Base-by-base conservation (phyloP, 148 eudicot species). In the Rhododendron ferrugineum region DNA sequence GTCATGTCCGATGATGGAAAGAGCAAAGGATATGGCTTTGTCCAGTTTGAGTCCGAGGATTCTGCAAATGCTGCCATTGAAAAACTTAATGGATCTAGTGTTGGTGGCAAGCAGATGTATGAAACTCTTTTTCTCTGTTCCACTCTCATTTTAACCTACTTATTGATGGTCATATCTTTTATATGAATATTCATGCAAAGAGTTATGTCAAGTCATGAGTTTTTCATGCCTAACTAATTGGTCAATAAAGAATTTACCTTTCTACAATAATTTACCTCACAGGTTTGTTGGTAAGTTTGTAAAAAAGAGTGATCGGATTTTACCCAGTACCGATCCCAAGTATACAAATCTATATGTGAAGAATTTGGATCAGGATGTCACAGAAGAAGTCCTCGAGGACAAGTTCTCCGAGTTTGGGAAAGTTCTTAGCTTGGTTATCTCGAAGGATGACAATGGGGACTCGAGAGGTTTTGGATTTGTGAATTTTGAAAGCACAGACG, bases 391-490 rank as follows among this genome's bases (percentile, higher is more conserved):
- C 78, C 86, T 95, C 11, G n/a, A 58, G 54, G 90, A 91, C 82
- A 95, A 90, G 88, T 95, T 93, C 86, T 87, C 93, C 1, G 87
- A 90, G 84, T 93, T 89, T 89, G 98, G 98, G 6, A 95, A 93
- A 76, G 92, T 95, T 87, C 62, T 89, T 23, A 95, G 98, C 89
- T 81, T 92, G 74, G 91, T 86, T 64, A 88, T 95, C 42, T 84
- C 91, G 13, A 92, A 88, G 87, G 96, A 92, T 85, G 98, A 92
- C 37, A 87, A 87, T 54, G 95, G 94, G 34, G 88, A 64, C 18
- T 93, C 96, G 0, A 95, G 86, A 89, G 96, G 98, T 36, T 95
- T 95, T 91, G 98, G 93, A 28, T 95, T 93, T 85, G 94, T 93
- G 60, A 95, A 92, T 77, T 95, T 91, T 88, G 96, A 92, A 18